Evolutionary conservation across 2,329 filamentous ascomycete genomes (phyloP).

Genomic region (Ceratocystis cubensis): DNA sequence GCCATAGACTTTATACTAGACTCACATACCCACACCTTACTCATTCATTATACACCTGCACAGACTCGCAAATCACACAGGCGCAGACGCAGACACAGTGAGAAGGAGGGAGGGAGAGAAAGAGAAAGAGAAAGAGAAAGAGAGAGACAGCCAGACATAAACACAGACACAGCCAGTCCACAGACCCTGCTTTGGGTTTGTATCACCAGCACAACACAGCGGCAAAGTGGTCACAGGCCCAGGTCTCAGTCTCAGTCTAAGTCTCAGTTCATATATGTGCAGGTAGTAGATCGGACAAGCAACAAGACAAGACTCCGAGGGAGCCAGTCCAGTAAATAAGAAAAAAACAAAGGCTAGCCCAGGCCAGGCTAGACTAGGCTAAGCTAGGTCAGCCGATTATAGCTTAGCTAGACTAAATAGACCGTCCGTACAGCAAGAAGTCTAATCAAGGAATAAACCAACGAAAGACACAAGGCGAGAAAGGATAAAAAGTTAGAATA

Average conservation of each 20-base stretch:
- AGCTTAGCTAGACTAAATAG: too few relatives aligned
- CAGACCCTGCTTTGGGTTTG: not conserved
- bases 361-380: not conserved
- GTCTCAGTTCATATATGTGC: not conserved
- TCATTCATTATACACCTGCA: too few relatives aligned
- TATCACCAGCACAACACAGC: slow-evolving; percentile 1
- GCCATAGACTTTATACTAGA: too few relatives aligned
- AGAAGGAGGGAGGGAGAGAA: too few relatives aligned
- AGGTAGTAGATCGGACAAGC: not conserved
- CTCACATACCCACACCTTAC: too few relatives aligned
- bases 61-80: too few relatives aligned
- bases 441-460: not conserved
- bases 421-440: not conserved
- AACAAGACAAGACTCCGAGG: slow-evolving; percentile 8
- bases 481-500: not conserved
- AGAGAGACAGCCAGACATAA: too few relatives aligned
- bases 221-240: not conserved
- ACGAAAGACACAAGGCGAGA: not conserved
- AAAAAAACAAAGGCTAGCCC: not conserved
- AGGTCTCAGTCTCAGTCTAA: slow-evolving; percentile 7
- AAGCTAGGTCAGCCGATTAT: not conserved
- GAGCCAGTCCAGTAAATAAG: not conserved
- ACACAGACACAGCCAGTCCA: not conserved
- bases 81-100: too few relatives aligned
- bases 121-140: too few relatives aligned